Evolutionary conservation across 2,329 filamentous ascomycete genomes (phyloP).

Genomic region (Neurospora crassa): DNA sequence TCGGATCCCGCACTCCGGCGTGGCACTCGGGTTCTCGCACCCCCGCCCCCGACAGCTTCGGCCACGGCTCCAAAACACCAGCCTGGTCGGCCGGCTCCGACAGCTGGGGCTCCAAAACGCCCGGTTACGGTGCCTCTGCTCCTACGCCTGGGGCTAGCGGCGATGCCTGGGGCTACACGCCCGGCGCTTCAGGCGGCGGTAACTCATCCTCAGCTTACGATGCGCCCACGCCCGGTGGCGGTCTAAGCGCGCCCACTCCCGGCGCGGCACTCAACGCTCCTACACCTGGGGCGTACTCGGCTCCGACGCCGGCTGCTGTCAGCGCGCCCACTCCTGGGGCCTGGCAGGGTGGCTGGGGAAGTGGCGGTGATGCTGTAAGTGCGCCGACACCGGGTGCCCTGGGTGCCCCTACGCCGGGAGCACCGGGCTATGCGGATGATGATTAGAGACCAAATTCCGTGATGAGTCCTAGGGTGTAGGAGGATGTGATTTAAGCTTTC

Average conservation of each 20-base stretch:
- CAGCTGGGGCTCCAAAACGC: slow-evolving; percentile 68
- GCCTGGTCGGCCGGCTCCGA: slow-evolving; percentile 46
- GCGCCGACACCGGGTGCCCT: slow-evolving; percentile 54
- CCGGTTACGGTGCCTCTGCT: slow-evolving; percentile 55
- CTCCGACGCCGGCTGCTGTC: slow-evolving; percentile 50
- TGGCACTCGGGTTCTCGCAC: slow-evolving; percentile 74
- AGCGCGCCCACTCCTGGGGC: slow-evolving; percentile 61
- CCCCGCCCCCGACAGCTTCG: slow-evolving; percentile 54
- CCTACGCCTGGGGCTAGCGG: slow-evolving; percentile 49
- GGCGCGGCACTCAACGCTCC: slow-evolving; percentile 51
- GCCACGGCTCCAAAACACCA: slow-evolving; percentile 58
- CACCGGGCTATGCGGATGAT: slow-evolving; percentile 44
- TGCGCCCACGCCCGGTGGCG: slow-evolving; percentile 56
- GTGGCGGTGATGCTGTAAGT: slow-evolving; percentile 38
- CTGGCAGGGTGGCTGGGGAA: slow-evolving; percentile 45
- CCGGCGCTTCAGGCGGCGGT: slow-evolving; percentile 33
- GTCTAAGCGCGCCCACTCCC: slow-evolving; percentile 50
- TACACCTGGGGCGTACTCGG: slow-evolving; percentile 53
- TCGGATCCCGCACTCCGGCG: slow-evolving; percentile 60
- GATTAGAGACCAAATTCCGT: slow-evolving; percentile 23
- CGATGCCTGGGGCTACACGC: slow-evolving; percentile 52
- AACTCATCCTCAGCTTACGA: slow-evolving; percentile 47
- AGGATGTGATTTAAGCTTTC: background rate
- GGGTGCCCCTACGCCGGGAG: slow-evolving; percentile 58
- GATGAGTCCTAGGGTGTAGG: background rate